Evolutionary conservation across 2,329 filamentous ascomycete species (phyloP), one percentile per base, ranked within the genome.

Genomic region (Cladosporium cucumerinum): DNA sequence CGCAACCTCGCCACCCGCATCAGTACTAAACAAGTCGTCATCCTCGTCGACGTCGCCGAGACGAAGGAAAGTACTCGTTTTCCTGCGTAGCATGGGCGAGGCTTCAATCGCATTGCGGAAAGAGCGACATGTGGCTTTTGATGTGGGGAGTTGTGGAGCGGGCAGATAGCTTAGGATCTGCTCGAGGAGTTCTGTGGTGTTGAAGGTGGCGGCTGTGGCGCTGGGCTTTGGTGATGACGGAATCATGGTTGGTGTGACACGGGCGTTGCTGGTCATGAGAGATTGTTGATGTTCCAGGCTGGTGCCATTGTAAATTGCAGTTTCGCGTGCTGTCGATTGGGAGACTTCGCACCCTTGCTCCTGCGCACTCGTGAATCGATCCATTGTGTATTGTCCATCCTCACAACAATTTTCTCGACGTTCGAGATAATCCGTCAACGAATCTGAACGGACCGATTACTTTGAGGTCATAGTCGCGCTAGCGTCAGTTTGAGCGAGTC

Each of bases 141-240:
- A 34, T 28, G 14, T 30, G 28, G 58, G 52, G 21, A 64, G 61
- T 46, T 57, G 28, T 0, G 18, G 16, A 21, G 55, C n/a, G 21
- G 39, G 28, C 6, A 64, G 16, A 12, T 57, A 49, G 36, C 8
- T 23, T 11, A 64, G 43, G 30, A 64, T 58, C 8, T 64, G 61
- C 34, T 64, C 61, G 52, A 58, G 52, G 26, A 64, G 52, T 21
- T 64, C 61, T n/a, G 55, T 11, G 3, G 61, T 64, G n/a, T 52
- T 26, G 52, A 64, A 39, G 1, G 55, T 58, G 36, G 61, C 52
- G 26, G 30, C 21, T 23, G 30, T 58, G 39, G 39, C 28, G 32
- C 5, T 34, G 32, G 14, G 32, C 14, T 34, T 34, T 3, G 32
- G 4, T 34, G 58, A 14, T 3, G n/a, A n/a, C n/a, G 25, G 16